Percentiles rank a stretch among this genome's conserved stretches.
Evolutionary conservation across 495 filamentous ascomycete species (phyloP).

Genomic region (Delitschia confertaspora): DNA sequence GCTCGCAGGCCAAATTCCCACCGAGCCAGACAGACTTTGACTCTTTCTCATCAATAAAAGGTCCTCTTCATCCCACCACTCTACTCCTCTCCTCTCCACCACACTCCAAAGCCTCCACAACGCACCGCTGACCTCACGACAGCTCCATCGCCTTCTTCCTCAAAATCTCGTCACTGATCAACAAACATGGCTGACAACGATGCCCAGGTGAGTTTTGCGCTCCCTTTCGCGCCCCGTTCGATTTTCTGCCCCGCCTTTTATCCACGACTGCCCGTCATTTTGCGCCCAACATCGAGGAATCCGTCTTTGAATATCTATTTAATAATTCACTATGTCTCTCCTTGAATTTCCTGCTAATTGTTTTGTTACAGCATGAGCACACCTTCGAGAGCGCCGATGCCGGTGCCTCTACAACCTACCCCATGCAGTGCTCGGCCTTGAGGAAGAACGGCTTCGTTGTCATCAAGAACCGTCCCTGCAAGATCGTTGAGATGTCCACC

Average conservation of each 20-base stretch:
- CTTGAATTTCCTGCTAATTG: constrained; percentile 16
- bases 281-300: constrained; percentile 18
- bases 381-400: constrained; percentile 88
- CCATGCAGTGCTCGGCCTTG: constrained; percentile 98
- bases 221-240: constrained; percentile 18
- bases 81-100: constrained; percentile 1
- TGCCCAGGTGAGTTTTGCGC: constrained; percentile 46
- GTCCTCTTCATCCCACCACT: constrained; percentile 1
- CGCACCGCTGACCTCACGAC: constrained; percentile 13
- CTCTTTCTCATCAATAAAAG: constrained; percentile 16
- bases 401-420: constrained; percentile 86
- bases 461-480: constrained; percentile 97
- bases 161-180: constrained; percentile 28
- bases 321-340: too few species aligned
- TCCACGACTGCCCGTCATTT: constrained; percentile 14
- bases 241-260: constrained; percentile 23
- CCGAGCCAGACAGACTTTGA: constrained; percentile 13
- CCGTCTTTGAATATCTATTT: too few species aligned
- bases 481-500: constrained; percentile 99
- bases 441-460: constrained; percentile 97
- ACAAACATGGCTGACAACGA: constrained; percentile 51
- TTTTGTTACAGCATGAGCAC: constrained; percentile 62
- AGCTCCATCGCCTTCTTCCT: constrained; percentile 30
- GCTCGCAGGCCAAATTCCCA: constrained; percentile 12
- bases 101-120: constrained; percentile 10